Evolutionary conservation across 1,139 yeast species (phyloP), one percentile per base, ranked within the genome.

Genomic region (Yamadazyma epiphylla): DNA sequence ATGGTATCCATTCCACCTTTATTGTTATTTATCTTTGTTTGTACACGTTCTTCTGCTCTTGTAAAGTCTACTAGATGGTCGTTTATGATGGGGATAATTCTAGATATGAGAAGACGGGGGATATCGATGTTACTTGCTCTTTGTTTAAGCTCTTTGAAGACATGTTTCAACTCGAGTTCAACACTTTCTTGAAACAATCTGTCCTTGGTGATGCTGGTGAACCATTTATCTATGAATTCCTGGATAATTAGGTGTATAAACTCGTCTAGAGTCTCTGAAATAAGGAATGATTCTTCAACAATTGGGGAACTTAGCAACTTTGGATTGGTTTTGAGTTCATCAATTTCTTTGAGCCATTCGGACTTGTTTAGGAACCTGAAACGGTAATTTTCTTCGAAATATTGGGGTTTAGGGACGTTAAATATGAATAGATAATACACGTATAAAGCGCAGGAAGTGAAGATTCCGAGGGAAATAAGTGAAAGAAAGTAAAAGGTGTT

Each of bases 201-300:
- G 29, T 74, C 70, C 0, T 51, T 35, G 0, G 84, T 70, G 5
- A 82, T 66, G 11, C 58, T 57, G 3, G 48, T 39, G 45, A 64
- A 85, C 96, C 96, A 88, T 3, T 74, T 51, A 25, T 58, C 51
- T 2, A 88, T 67, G 50, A 83, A 87, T 40, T 80, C 83, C 9
- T 74, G 52, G 2, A 82, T 43, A 1, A 86, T 60, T 15, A 73
- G 53, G 22, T 66, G 64, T 2, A 81, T 55, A 6, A 87, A 55
- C 4, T 64, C 69, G 23, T 75, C 74, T 2, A 83, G 33, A 0
- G 77, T 66, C 27, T 67, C 70, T 3, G 81, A 75, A 10, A 81
- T 62, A 3, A 71, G 48, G 37, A 72, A 68, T 14, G 80, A 74
- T 17, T 72, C 73, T 3, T 73, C 67, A 29, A 72, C 63, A 3